phyloP scores from a whole-genome alignment of 371 early-diverging fungal species.

The Actinomucor elegans region DNA sequence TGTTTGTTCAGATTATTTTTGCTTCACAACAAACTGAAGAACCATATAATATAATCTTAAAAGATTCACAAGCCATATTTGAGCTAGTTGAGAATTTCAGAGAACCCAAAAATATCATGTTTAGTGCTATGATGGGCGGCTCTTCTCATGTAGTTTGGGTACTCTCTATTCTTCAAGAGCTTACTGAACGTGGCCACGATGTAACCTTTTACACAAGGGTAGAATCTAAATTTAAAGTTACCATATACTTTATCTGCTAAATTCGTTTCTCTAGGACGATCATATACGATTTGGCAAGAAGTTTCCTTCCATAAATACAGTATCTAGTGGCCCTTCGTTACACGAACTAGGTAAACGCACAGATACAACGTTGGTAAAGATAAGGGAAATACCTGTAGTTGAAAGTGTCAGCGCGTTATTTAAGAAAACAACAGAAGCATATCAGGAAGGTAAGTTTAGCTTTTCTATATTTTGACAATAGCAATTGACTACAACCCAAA shows the following conservation, averaged over 20 bases:
- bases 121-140: conserved; percentile 11
- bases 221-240: neutral
- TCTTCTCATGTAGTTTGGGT: conserved; percentile 22
- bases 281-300: conserved; percentile 18
- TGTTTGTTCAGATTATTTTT: no score
- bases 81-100: no score
- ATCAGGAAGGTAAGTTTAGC: neutral
- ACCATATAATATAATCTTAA: no score
- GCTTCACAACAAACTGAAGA: no score
- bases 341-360: neutral
- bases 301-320: conserved; percentile 10
- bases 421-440: neutral
- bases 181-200: conserved; percentile 15
- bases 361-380: no score
- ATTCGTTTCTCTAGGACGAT: no score
- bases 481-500: neutral
- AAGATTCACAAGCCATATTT: no score
- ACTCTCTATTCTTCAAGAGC: conserved; percentile 11
- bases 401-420: neutral
- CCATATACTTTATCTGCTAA: neutral
- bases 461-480: no score
- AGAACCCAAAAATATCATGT: conserved; percentile 11
- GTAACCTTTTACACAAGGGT: conserved; percentile 9
- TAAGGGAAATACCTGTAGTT: no score
- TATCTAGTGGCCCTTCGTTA: conserved; percentile 5